Base-by-base conservation (phyloP, 129 eudicot species). In the Pittosporum tobira region DNA sequence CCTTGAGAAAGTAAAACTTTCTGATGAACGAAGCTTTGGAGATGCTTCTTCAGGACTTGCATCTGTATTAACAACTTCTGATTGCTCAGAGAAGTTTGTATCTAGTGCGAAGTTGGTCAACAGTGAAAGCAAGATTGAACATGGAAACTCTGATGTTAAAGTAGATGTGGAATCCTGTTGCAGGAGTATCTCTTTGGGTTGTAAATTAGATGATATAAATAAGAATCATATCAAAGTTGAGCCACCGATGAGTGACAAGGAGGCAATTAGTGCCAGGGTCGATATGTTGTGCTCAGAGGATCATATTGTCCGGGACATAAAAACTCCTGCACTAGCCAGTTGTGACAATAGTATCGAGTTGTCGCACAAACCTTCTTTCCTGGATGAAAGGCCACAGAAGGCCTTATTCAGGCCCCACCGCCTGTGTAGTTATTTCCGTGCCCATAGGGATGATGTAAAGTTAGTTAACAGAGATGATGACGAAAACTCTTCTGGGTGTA, bases 401-500 rank as follows among this genome's bases (percentile, higher is more conserved):
- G n/a, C n/a, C n/a, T n/a, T n/a, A n/a, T n/a, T n/a, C n/a, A n/a
- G n/a, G n/a, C n/a, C n/a, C n/a, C n/a, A n/a, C n/a, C n/a, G n/a
- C n/a, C n/a, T n/a, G n/a, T n/a, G 77, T 75, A 71, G 80, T 72
- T 71, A 74, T 34, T 66, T 68, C 63, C 74, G 79, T 49, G 72
- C 29, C 40, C 49, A 42, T 56, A 47, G 73, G 71, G 77, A 79
- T 54, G n/a, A 75, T 81, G 85, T 81, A 77, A 77, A 81, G 54
- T 75, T 88, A 88, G 96, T 69, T 68, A 47, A 43, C 79, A 81
- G 81, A 81, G 96, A 88, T 76, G 84, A 88, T 79, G 96, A 79
- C 79, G 96, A 84, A 76, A 88, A 84, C 51, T 84, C 76, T 66
- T 84, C 70, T 34, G 79, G 71, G 79, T 73, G 81, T 70, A 74